A percentile compares a stretch with the other conserved stretches of the same genome.
Conservation (phyloP, 768 basidiomycete species). For the Xanthoconium stramineum region DNA sequence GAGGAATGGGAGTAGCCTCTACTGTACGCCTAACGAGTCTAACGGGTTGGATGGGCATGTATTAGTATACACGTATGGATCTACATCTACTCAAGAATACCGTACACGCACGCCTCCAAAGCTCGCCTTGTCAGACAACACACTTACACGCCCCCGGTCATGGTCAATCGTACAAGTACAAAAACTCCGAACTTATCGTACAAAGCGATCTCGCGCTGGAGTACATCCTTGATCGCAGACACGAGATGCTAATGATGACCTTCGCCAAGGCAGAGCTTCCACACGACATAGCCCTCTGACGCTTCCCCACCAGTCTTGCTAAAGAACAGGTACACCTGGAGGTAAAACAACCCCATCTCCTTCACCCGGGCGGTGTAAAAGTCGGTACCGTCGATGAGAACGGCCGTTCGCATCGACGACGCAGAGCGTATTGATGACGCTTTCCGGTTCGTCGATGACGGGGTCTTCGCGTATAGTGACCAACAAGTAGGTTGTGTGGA, state of each 20-base stretch:
- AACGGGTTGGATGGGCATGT: too few species aligned
- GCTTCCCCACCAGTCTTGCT: not conserved
- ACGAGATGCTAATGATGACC: slow-evolving; percentile 35
- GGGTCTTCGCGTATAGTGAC: slow-evolving; percentile 68
- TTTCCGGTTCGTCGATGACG: slow-evolving; percentile 37
- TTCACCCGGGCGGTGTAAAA: slow-evolving; percentile 57
- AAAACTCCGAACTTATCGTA: too few species aligned
- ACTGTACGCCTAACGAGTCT: too few species aligned
- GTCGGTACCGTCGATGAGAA: slow-evolving; percentile 52
- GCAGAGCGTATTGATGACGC: slow-evolving; percentile 46
- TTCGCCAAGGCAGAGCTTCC: slow-evolving; percentile 37
- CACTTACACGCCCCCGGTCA: too few species aligned
- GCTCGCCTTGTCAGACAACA: too few species aligned
- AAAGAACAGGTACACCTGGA: slow-evolving; percentile 46
- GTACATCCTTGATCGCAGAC: slow-evolving; percentile 30
- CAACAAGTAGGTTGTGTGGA: slow-evolving; percentile 49
- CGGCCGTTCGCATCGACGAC: slow-evolving; percentile 43
- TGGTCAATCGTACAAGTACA: too few species aligned
- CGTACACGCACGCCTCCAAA: too few species aligned
- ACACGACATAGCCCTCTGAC: too few species aligned
- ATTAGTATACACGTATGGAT: too few species aligned
- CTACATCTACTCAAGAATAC: too few species aligned
- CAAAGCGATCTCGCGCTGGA: not conserved
- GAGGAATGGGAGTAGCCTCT: too few species aligned
- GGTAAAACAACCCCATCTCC: slow-evolving; percentile 56